These are phyloP conservation scores for Aspergillus affinis DNA, from an alignment of 495 filamentous ascomycete genomes.

Conservation along the genomic window DNA sequence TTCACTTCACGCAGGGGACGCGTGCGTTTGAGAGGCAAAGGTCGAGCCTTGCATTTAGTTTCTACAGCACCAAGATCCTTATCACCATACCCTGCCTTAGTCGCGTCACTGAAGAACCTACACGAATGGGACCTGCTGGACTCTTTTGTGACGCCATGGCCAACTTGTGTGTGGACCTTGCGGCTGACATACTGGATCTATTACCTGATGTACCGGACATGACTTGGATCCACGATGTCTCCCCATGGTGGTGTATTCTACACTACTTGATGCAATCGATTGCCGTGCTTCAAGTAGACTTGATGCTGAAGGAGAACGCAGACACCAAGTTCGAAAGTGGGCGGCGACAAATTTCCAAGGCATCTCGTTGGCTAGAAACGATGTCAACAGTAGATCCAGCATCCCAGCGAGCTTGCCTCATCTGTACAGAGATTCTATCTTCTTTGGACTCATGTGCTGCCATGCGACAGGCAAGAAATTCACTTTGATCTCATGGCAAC, in stretches of 20 bases:
- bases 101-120: slow-evolving; percentile 28
- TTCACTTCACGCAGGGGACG: slow-evolving; percentile 36
- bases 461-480: background rate
- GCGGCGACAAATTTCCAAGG: background rate
- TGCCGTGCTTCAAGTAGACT: slow-evolving; percentile 52
- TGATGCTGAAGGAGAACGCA: slow-evolving; percentile 19
- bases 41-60: slow-evolving; percentile 45
- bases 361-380: background rate
- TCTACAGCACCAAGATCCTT: slow-evolving; percentile 53
- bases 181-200: slow-evolving; percentile 46
- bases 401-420: background rate
- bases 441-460: too few species aligned
- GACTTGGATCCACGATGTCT: slow-evolving; percentile 38
- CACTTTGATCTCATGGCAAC: background rate
- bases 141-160: too few species aligned
- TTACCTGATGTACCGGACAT: slow-evolving; percentile 36
- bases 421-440: background rate
- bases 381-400: background rate
- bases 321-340: background rate
- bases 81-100: slow-evolving; percentile 58
- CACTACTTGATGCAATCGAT: slow-evolving; percentile 58
- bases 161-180: slow-evolving; percentile 48
- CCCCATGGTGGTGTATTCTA: slow-evolving; percentile 58
- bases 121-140: too few species aligned
- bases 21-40: slow-evolving; percentile 24